Percentiles rank a stretch among this genome's conserved stretches.
Evolutionary conservation across 352 stramenopile genomes (phyloP).

Genomic region (Globisporangium apiculatum): DNA sequence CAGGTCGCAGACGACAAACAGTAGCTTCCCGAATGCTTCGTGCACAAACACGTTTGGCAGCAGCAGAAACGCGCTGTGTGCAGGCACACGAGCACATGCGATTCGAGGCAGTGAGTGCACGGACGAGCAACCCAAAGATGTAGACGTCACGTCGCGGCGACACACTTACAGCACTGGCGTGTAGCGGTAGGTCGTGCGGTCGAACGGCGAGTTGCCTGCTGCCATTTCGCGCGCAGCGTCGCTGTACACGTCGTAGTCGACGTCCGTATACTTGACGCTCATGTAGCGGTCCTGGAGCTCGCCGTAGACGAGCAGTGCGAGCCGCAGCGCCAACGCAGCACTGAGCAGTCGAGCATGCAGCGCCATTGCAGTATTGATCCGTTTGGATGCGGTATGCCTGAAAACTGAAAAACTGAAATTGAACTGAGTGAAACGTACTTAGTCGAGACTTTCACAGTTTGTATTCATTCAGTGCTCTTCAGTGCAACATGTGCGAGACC

Average conservation of each 20-base stretch:
- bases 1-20: constrained; percentile 96
- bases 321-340: constrained; percentile 43
- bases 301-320: constrained; percentile 67
- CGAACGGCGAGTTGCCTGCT: constrained; percentile 88
- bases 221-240: constrained; percentile 92
- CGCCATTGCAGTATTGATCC: background rate
- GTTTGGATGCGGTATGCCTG: no score
- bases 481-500: constrained; percentile 50
- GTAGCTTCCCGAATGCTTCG: constrained; percentile 88
- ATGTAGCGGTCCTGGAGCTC: constrained; percentile 71
- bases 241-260: constrained; percentile 99
- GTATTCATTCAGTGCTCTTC: constrained; percentile 29
- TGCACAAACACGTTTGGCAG: constrained; percentile 72
- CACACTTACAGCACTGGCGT: constrained; percentile 89
- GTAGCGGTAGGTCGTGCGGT: constrained; percentile 98
- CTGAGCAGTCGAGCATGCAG: constrained; percentile 30
- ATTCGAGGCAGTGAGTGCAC: no score
- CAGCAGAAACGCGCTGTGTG: constrained; percentile 55
- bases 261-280: constrained; percentile 96
- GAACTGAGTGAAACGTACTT: background rate
- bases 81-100: background rate
- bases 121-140: no score
- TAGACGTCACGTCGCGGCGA: no score
- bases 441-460: background rate
- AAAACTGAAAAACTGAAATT: no score